Conservation (phyloP, 805 yeast genomes). For the Zygoascus bituminiphila region DNA sequence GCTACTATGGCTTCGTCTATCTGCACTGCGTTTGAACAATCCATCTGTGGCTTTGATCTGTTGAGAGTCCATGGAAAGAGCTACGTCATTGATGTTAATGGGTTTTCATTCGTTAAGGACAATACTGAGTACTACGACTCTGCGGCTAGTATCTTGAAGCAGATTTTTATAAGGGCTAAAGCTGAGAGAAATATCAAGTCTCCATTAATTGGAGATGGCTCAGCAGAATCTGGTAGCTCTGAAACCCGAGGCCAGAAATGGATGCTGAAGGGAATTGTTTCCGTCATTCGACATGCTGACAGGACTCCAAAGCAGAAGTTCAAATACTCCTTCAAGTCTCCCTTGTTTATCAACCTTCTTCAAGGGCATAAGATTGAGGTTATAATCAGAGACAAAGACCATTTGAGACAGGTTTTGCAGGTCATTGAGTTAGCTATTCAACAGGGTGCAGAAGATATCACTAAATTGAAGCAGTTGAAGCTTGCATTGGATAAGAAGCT, state of each 20-base stretch:
- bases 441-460: slow-evolving; percentile 71
- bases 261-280: slow-evolving; percentile 90
- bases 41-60: slow-evolving; percentile 94
- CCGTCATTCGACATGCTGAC: slow-evolving; percentile 94
- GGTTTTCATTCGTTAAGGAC: slow-evolving; percentile 95
- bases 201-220: slow-evolving; percentile 2
- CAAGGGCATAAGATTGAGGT: slow-evolving; percentile 96
- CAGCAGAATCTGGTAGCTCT: slow-evolving; percentile 21
- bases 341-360: slow-evolving; percentile 72
- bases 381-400: slow-evolving; percentile 82
- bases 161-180: slow-evolving; percentile 61
- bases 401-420: slow-evolving; percentile 74
- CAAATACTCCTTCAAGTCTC: slow-evolving; percentile 87
- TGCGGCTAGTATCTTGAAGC: slow-evolving; percentile 68
- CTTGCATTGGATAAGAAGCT: slow-evolving; percentile 83
- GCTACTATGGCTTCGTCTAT: slow-evolving; percentile 72
- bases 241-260: slow-evolving; percentile 79
- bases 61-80: slow-evolving; percentile 81
- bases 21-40: slow-evolving; percentile 71
- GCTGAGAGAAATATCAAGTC: slow-evolving; percentile 12
- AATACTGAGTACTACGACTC: slow-evolving; percentile 77
- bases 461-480: slow-evolving; percentile 66
- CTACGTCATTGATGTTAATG: slow-evolving; percentile 95
- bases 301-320: slow-evolving; percentile 98
- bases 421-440: slow-evolving; percentile 65